Evolutionary conservation across 108 stramenopile species (phyloP), one percentile per base, ranked within the genome.

Genomic region (Aurantiochytrium sp.): DNA sequence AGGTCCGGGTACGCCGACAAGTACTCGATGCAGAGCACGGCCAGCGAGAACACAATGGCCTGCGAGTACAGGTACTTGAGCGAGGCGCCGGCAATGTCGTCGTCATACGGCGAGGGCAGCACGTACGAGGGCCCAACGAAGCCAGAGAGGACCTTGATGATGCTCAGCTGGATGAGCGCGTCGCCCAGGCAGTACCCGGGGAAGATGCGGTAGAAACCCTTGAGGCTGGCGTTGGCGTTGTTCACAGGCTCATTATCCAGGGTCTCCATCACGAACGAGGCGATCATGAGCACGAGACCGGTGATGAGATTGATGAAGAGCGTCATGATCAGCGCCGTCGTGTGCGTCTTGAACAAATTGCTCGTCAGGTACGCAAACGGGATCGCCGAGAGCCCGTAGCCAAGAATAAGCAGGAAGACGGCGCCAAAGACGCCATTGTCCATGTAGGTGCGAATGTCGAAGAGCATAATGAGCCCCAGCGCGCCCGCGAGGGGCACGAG

Each of bases 281-380:
- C 89, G 37, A 94, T 89, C 91, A 92, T 91, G 34, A 92, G 89
- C 17, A 87, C 91, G 8, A 94, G 87, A 1, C 93, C 93, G 19
- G 93, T 93, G 4, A 94, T 34, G 52, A 94, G 93, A 54, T 94
- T 94, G 68, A 92, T 53, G 89, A 94, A 92, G 15, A 94, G 87
- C 36, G 91, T 85, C 90, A 91, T 52, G 45, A 89, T 89, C 88
- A 92, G 93, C 52, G 93, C 93, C 12, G 91, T 91, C 27, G 90
- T 89, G 37, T 92, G 93, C 17, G 85, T 68, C 30, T 87, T 55
- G 69, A 94, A 94, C 30, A 89, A 59, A 54, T 91, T 92, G 54
- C 91, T 55, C 27, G 91, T 50, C 54, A 92, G 48, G 86, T 94
- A 94, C 3, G 93, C 92, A 55, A 92, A 92, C 4, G 93, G 88